These are phyloP conservation scores for Ceriops tagal DNA, from an alignment of 345 rosid genomes.

Conservation along the genomic window DNA sequence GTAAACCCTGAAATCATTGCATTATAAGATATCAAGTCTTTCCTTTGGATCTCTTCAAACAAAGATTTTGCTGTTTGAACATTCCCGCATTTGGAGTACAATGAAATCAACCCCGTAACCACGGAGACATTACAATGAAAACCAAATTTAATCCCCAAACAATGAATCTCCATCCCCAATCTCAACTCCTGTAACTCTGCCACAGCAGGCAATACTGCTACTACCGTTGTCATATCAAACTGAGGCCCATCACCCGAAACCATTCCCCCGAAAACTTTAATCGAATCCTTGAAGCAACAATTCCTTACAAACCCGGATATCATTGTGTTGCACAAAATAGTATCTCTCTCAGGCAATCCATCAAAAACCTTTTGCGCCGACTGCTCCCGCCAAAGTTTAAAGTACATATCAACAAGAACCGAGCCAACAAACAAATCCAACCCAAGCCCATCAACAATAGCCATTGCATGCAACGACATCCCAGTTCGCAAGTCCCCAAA, in stretches of 20 bases:
- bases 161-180: constrained; percentile 59
- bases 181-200: constrained; percentile 64
- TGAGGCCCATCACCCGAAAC: constrained; percentile 30
- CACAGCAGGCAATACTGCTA: constrained; percentile 62
- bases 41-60: constrained; percentile 48
- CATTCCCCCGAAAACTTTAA: constrained; percentile 47
- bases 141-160: constrained; percentile 50
- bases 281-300: constrained; percentile 44
- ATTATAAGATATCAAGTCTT: constrained; percentile 66
- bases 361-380: constrained; percentile 58
- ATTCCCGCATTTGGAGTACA: constrained; percentile 62
- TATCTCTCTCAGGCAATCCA: constrained; percentile 54
- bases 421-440: constrained; percentile 59
- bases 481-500: constrained; percentile 37
- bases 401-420: constrained; percentile 51
- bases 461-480: constrained; percentile 46
- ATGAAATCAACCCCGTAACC: constrained; percentile 58
- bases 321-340: constrained; percentile 61
- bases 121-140: constrained; percentile 47
- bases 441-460: constrained; percentile 50
- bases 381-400: constrained; percentile 35
- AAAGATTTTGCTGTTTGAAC: constrained; percentile 34
- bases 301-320: constrained; percentile 55
- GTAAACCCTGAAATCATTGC: constrained; percentile 78
- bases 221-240: constrained; percentile 51